Percentiles rank a stretch among this genome's conserved stretches.
Conservation (phyloP, 805 yeast genomes). For the Metschnikowia arizonensis region DNA sequence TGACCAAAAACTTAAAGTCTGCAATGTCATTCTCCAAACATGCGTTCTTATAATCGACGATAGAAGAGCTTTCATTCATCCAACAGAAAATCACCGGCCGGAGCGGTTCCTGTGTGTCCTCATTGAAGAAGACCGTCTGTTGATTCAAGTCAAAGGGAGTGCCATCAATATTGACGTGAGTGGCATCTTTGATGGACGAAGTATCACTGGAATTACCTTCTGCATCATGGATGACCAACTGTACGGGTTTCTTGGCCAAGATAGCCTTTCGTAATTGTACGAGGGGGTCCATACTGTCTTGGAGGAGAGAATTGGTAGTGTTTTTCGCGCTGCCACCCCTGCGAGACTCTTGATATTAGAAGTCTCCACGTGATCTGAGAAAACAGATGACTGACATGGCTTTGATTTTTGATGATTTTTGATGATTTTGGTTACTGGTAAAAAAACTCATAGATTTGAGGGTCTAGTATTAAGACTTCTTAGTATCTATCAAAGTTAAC, state of each 20-base stretch:
- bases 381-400: no score
- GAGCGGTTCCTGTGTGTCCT: conserved; percentile 46
- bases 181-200: conserved; percentile 31
- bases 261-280: conserved; percentile 28
- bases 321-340: conserved; percentile 5
- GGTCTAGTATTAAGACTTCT: no score
- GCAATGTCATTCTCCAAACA: conserved; percentile 62
- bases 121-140: conserved; percentile 53
- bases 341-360: not conserved
- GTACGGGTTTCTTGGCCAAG: conserved; percentile 21
- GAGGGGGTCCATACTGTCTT: conserved; percentile 19
- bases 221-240: conserved; percentile 16
- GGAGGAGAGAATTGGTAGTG: not conserved
- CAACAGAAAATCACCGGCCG: conserved; percentile 72
- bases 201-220: conserved; percentile 15
- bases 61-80: conserved; percentile 65
- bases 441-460: no score
- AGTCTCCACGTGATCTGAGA: not conserved
- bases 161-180: conserved; percentile 30
- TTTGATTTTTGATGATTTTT: no score
- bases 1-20: conserved; percentile 76
- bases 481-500: no score
- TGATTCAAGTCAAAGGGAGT: conserved; percentile 36
- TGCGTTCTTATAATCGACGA: conserved; percentile 75
- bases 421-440: no score